Base-by-base conservation (phyloP, 1,284 basidiomycete genomes). In the Ustilago xerochloae region DNA sequence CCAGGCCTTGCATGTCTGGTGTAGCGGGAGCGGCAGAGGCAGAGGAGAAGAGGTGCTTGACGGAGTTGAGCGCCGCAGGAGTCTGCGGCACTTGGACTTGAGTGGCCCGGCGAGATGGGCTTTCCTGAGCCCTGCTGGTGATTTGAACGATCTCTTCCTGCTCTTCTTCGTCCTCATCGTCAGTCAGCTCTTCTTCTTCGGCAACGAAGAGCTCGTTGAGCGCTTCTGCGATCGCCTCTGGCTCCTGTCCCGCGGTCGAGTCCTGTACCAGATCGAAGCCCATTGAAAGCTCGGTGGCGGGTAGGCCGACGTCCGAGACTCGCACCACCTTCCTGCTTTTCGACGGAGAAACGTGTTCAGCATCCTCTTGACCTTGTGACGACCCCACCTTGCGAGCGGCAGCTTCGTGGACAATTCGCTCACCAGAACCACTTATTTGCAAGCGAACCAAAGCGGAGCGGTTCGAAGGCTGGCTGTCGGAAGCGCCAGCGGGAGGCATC, bases 181-280 rank as follows among this genome's bases (percentile, higher is more conserved):
- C 72, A n/a, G 72, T 75, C 6, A 61, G 43, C 29, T 75, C 59
- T 18, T 63, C 63, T 7, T 65, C 46, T 50, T 66, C 72, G 13
- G 63, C 66, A 4, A 52, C 51, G 50, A 75, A 75, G 26, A 75
- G 66, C 24, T 61, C 49, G 39, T 75, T 46, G 49, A 75, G 59
- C 3, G 72, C 72, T 4, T 48, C 48, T 1, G 66, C 63, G 36
- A 75, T 69, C 38, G 32, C 32, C 28, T 60, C 51, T 16, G 53
- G 57, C 2, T 63, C 63, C 18, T 38, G 49, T 49, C 60, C 54
- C 6, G 45, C 59, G 12, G 47, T 29, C 16, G 28, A 43, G 22
- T 63, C 57, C 20, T 68, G 50, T 13, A 68, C 45, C 0, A 74
- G 26, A 26, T 68, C 70, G 22, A 63, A 68, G 51, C 70, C 70